These are phyloP conservation scores for Aspergillus sp. DNA, from an alignment of 2,329 filamentous ascomycete genomes.

Conservation along the genomic window DNA sequence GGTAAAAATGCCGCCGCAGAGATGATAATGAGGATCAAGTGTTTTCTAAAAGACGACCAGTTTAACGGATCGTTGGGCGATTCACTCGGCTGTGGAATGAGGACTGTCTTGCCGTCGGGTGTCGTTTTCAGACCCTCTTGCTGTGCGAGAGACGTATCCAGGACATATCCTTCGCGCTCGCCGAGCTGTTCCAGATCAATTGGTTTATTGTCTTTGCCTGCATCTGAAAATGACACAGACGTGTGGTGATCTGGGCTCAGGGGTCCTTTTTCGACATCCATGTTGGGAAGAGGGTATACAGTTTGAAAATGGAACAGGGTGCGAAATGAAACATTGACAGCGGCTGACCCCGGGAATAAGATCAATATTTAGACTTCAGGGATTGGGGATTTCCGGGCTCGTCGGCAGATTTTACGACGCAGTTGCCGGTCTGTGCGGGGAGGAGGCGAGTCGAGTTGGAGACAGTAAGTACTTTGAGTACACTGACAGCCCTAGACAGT, in stretches of 20 bases:
- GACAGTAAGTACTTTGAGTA: too few relatives aligned
- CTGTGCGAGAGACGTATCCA: conserved; percentile 2
- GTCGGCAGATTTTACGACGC: not conserved
- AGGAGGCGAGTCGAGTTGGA: not conserved
- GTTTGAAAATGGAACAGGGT: not conserved
- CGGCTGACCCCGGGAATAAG: too few relatives aligned
- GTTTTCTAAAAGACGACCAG: conserved; percentile 35
- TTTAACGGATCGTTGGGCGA: conserved; percentile 42
- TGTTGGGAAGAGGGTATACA: not conserved
- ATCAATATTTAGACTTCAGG: too few relatives aligned
- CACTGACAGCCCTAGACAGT: not conserved
- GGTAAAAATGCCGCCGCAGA: conserved; percentile 40
- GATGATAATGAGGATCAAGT: conserved; percentile 40
- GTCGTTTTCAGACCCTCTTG: conserved; percentile 29
- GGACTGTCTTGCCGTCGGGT: conserved; percentile 33
- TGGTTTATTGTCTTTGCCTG: not conserved
- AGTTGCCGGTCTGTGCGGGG: not conserved
- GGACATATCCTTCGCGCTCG: conserved; percentile 13
- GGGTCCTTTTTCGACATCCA: not conserved
- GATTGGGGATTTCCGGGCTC: not conserved
- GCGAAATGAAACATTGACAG: too few relatives aligned
- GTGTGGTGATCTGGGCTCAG: not conserved
- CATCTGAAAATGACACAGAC: not conserved
- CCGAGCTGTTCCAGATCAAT: conserved; percentile 14
- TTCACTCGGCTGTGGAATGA: conserved; percentile 41